A percentile compares a stretch with the other conserved stretches of the same genome.
Evolutionary conservation across 352 stramenopile species (phyloP).

Genomic region (Phytophthora quininea): DNA sequence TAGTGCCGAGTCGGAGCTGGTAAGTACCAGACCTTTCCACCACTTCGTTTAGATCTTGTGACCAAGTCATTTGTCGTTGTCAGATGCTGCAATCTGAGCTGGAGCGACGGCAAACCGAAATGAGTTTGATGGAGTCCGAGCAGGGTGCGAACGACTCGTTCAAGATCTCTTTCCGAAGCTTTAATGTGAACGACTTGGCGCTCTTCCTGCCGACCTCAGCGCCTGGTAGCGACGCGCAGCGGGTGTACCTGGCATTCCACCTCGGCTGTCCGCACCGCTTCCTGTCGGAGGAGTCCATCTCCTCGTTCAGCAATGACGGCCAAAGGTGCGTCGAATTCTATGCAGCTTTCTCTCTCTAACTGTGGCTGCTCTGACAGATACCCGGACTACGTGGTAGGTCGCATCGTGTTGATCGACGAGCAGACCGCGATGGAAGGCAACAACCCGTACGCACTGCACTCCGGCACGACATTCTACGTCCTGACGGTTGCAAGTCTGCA

Average conservation of each 20-base stretch:
- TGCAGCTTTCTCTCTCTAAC: too few species aligned
- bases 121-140: slow-evolving; percentile 66
- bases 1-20: slow-evolving; percentile 66
- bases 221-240: slow-evolving; percentile 71
- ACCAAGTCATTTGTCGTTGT: background rate
- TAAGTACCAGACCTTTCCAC: slow-evolving; percentile 13
- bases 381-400: slow-evolving; percentile 87
- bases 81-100: slow-evolving; percentile 64
- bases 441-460: slow-evolving; percentile 81
- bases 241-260: slow-evolving; percentile 89
- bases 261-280: slow-evolving; percentile 87
- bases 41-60: too few species aligned
- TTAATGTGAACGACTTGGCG: slow-evolving; percentile 82
- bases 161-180: slow-evolving; percentile 89
- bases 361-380: slow-evolving; percentile 50
- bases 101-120: slow-evolving; percentile 60
- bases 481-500: slow-evolving; percentile 85
- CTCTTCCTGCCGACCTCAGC: slow-evolving; percentile 86
- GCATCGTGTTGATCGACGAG: slow-evolving; percentile 89
- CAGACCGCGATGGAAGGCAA: slow-evolving; percentile 78
- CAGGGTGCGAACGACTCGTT: slow-evolving; percentile 67
- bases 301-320: slow-evolving; percentile 84
- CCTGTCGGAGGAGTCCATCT: slow-evolving; percentile 88
- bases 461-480: slow-evolving; percentile 87
- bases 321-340: slow-evolving; percentile 51